Evolutionary conservation across 2,329 filamentous ascomycete genomes (phyloP), one percentile per base, ranked within the genome.

Genomic region (Talaromyces sp.): DNA sequence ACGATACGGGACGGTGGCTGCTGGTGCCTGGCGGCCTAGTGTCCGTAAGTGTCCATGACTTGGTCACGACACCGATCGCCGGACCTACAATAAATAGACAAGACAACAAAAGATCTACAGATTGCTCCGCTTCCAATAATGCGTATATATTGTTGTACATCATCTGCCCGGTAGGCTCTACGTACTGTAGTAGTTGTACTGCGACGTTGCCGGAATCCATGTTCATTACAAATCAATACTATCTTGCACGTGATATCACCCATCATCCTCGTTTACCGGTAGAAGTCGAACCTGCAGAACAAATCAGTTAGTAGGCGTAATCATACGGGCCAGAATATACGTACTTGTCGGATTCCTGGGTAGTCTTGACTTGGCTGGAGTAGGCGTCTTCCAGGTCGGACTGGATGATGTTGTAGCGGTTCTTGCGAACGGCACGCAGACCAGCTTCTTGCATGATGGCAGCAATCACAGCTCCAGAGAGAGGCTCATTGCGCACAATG

Each of bases 381-480:
- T 99, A 99, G 51, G 95, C 95, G 76, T 98, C 95, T 78, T 99
- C 95, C 65, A 99, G 81, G 78, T 99, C 95, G 64, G 85, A 87
- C 81, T 99, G 95, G 71, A 99, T 98, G 75, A 99, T 99, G 78
- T 99, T 98, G 80, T 99, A 99, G 70, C 95, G 84, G 79, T 99
- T 98, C 87, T 97, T 98, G 70, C 93, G 85, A 65, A 98, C 93
- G 27, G 93, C 93, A 67, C 93, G 86, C 68, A 99, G 82, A 67
- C 95, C 95, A 32, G 95, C 95, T 80, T 99, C 95, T 78, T 99
- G 95, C 95, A 99, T 99, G 74, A 99, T 96, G 56, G 95, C 95
- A 54, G 95, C 93, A 74, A 99, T 99, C 69, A 99, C 89, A 60
- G 95, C 95, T 69, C 95, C 95, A 55, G 90, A 96, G 55, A 99